Evolutionary conservation across 768 basidiomycete species (phyloP).

Genomic region (Xanthoconium stramineum): DNA sequence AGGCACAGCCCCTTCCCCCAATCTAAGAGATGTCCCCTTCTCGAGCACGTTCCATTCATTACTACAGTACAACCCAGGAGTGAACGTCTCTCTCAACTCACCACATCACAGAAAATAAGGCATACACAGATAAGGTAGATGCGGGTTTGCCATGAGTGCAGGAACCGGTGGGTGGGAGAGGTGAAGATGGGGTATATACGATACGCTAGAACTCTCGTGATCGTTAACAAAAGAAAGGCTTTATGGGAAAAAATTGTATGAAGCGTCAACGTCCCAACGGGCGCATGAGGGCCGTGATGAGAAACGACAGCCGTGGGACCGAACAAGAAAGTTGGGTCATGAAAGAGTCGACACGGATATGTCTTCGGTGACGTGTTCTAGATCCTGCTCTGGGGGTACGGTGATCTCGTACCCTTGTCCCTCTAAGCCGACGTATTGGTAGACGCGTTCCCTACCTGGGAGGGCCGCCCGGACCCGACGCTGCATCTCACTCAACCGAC

Average conservation of each 20-base stretch:
- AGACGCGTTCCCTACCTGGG: conserved; percentile 27
- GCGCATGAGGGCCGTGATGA: conserved; percentile 12
- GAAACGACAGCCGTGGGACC: conserved; percentile 4
- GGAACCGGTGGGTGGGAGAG: not conserved
- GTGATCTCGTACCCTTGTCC: not conserved
- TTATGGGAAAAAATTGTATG: not conserved
- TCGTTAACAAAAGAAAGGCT: not conserved
- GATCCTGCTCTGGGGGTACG: not conserved
- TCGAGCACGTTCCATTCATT: conserved; percentile 9
- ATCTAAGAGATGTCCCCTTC: not conserved
- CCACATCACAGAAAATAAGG: conserved; percentile 5
- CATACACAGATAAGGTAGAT: conserved; percentile 17
- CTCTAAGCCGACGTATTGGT: conserved; percentile 31
- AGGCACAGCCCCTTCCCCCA: not conserved
- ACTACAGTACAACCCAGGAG: conserved; percentile 12
- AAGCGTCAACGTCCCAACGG: not conserved
- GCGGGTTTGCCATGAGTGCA: conserved; percentile 10
- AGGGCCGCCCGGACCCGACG: conserved; percentile 29
- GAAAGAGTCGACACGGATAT: not conserved
- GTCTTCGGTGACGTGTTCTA: not conserved
- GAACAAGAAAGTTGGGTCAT: conserved; percentile 4
- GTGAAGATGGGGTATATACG: conserved; percentile 5
- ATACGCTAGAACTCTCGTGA: conserved; percentile 7
- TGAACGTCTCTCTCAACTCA: not conserved
- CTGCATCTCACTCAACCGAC: conserved; percentile 27